Evolutionary conservation across 106 monocot species (phyloP), one percentile per base, ranked within the genome.

Genomic region (Dioscorea zingiberensis): DNA sequence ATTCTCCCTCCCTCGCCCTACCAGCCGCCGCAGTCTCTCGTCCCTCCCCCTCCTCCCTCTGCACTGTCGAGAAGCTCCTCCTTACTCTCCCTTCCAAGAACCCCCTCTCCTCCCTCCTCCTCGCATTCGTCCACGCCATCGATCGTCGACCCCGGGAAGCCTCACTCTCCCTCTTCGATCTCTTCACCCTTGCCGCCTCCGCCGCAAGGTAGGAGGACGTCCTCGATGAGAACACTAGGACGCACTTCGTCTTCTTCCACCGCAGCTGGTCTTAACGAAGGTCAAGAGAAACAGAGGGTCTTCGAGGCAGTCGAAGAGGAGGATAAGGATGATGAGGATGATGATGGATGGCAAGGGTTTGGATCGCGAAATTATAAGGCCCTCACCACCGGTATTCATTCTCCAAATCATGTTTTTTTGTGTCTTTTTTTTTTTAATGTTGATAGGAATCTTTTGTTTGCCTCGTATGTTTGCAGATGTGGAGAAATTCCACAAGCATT

Each of bases 171-270:
- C 78, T 83, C 62, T 70, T 83, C 47, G 84, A 80, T 62, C 19
- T 84, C 55, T 84, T 84, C 62, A 27, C 62, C 58, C 73, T 77
- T 9, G 80, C 80, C 25, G 80, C 84, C 11, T 27, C 69, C 10
- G 57, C 60, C 15, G 76, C 80, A 48, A 75, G 84, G 21, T 32
- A 69, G 13, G 84, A 84, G 65, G 58, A 62, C 13, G 80, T 71
- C 15, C 76, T 84, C 47, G 84, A 84, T 61, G 80, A 46, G 23
- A 85, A 85, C 46, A 70, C 70, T 12, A 80, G 48, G 63, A 48
- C 59, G 47, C 77, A 77, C 60, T 76, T 80, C 0, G 66, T 13
- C 51, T 47, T 16, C 46, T 27, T 3, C 74, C 71, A 0, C 83
- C 83, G 29, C 53, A 76, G 66, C 59, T 85, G 58, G 48, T 80